A percentile compares a stretch with the other conserved stretches of the same genome.
Evolutionary conservation across 208 protist species (phyloP).

Genomic region (Leptomonas pyrrhocoris): DNA sequence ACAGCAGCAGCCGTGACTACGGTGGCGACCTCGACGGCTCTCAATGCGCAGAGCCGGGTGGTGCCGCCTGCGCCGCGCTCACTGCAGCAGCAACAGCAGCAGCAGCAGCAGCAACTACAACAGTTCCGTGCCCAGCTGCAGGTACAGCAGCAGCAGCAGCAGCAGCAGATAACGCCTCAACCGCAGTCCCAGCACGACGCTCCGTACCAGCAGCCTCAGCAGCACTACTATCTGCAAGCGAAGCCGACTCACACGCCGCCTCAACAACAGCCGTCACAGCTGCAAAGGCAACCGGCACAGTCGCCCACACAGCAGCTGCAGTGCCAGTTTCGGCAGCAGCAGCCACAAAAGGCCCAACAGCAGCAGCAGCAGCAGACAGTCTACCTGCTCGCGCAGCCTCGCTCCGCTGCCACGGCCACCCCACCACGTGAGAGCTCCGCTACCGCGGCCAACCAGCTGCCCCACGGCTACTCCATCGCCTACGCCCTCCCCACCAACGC

Average conservation of each 20-base stretch:
- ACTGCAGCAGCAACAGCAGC: slow-evolving; percentile 19
- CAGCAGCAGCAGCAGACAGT: slow-evolving; percentile 25
- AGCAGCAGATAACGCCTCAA: neutral
- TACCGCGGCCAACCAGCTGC: neutral
- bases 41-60: slow-evolving; percentile 18
- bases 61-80: slow-evolving; percentile 33
- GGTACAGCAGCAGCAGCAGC: slow-evolving; percentile 5
- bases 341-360: neutral
- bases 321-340: neutral
- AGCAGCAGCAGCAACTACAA: slow-evolving; percentile 4
- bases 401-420: neutral
- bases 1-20: neutral
- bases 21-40: neutral
- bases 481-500: slow-evolving; percentile 19
- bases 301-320: neutral
- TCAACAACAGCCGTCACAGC: neutral
- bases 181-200: neutral
- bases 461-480: slow-evolving; percentile 22
- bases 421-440: slow-evolving; percentile 11
- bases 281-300: neutral
- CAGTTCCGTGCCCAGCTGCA: slow-evolving; percentile 1
- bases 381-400: slow-evolving; percentile 12
- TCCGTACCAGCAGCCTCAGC: neutral
- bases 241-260: neutral
- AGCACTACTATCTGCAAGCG: neutral